Conservation (phyloP, 2,329 filamentous ascomycete species). For the Aspergillus amoenus region DNA sequence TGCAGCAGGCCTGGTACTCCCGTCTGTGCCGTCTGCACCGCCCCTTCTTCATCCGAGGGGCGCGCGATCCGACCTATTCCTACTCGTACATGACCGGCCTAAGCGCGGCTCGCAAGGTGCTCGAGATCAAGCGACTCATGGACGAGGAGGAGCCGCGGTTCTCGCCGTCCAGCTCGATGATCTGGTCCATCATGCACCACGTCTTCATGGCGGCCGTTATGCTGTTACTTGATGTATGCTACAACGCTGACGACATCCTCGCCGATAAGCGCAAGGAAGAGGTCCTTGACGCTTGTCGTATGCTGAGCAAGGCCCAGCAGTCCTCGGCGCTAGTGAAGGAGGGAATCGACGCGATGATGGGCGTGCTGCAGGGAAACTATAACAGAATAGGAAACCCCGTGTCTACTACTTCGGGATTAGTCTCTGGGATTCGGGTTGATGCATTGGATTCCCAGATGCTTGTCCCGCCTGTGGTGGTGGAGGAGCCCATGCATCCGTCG, state of each 20-base stretch:
- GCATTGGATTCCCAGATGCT: not conserved
- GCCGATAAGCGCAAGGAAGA: constrained; percentile 37
- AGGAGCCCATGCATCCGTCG: not conserved
- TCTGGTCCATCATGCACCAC: constrained; percentile 39
- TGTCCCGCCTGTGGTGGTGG: not conserved
- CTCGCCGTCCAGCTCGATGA: constrained; percentile 25
- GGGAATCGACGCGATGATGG: constrained; percentile 40
- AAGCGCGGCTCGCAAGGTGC: constrained; percentile 37
- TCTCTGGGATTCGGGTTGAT: not conserved
- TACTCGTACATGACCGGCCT: constrained; percentile 41
- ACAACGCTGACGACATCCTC: constrained; percentile 39
- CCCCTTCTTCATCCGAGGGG: constrained; percentile 39
- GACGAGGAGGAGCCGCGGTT: constrained; percentile 29
- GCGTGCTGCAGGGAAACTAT: constrained; percentile 34
- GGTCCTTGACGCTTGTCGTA: constrained; percentile 38
- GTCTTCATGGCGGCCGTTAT: constrained; percentile 43
- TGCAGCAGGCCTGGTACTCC: constrained; percentile 37
- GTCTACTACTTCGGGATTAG: not conserved
- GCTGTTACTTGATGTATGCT: constrained; percentile 41
- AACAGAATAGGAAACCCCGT: constrained; percentile 15
- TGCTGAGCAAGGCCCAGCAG: constrained; percentile 37
- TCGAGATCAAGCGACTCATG: constrained; percentile 38
- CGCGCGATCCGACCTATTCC: constrained; percentile 34
- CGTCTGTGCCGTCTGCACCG: constrained; percentile 42
- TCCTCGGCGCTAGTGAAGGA: constrained; percentile 31